Evolutionary conservation across 805 yeast genomes (phyloP).

Genomic region (Sporopachydermia quercuum): DNA sequence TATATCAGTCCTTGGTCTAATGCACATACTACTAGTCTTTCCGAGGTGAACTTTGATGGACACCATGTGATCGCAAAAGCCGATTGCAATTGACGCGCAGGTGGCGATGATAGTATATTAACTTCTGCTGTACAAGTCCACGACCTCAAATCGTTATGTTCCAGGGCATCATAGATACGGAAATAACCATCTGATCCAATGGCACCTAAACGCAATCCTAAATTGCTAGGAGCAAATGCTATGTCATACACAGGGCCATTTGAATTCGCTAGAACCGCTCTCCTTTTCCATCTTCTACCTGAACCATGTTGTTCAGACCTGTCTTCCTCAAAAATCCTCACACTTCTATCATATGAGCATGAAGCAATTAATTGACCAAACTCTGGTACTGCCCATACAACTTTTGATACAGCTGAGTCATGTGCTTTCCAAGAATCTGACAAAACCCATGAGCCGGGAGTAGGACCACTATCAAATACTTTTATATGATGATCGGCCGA

Average conservation of each 20-base stretch:
- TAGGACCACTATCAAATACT: constrained; percentile 63
- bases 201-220: constrained; percentile 71
- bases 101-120: constrained; percentile 49
- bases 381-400: constrained; percentile 92
- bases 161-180: constrained; percentile 74
- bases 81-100: constrained; percentile 70
- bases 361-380: constrained; percentile 78
- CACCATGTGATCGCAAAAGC: constrained; percentile 86
- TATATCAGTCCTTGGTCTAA: constrained; percentile 80
- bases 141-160: constrained; percentile 71
- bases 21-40: constrained; percentile 72
- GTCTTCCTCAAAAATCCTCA: constrained; percentile 84
- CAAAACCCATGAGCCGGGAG: constrained; percentile 48
- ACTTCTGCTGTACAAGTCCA: constrained; percentile 74
- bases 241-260: constrained; percentile 82
- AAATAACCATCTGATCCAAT: constrained; percentile 83
- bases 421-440: constrained; percentile 94
- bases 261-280: constrained; percentile 71
- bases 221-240: constrained; percentile 75
- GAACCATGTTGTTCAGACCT: constrained; percentile 59
- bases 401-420: constrained; percentile 68
- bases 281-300: constrained; percentile 72
- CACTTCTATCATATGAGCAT: constrained; percentile 80
- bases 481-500: constrained; percentile 90
- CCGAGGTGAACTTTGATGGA: constrained; percentile 68